Percentiles rank a stretch among this genome's conserved stretches.
phyloP scores from a whole-genome alignment of 192 early-diverging fungal species.

The Coemansia sp. region DNA sequence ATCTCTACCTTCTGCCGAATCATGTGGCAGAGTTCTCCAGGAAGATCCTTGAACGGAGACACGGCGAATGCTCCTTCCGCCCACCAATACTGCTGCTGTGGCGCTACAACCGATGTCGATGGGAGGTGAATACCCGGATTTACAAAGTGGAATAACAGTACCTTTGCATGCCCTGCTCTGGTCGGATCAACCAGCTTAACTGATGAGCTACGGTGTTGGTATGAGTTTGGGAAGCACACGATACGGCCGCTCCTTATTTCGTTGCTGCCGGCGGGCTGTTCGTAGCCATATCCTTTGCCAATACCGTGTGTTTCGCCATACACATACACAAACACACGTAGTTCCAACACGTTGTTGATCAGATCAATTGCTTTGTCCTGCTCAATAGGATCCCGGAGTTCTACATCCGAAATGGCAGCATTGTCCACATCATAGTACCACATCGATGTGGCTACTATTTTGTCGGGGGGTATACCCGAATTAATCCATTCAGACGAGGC shows the following conservation, averaged over 20 bases:
- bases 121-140: slow-evolving; percentile 56
- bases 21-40: neutral
- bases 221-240: too few relatives aligned
- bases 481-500: slow-evolving; percentile 60
- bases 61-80: neutral
- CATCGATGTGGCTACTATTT: slow-evolving; percentile 66
- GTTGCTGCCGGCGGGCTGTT: slow-evolving; percentile 45
- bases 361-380: slow-evolving; percentile 1
- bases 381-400: too few relatives aligned
- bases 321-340: neutral
- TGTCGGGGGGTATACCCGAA: slow-evolving; percentile 65
- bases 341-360: neutral
- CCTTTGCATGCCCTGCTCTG: slow-evolving; percentile 61
- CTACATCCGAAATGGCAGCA: too few relatives aligned
- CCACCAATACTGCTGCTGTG: too few relatives aligned
- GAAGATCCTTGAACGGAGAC: neutral
- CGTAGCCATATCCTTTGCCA: slow-evolving; percentile 2
- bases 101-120: too few relatives aligned
- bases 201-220: too few relatives aligned
- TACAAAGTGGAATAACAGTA: slow-evolving; percentile 66
- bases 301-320: slow-evolving; percentile 34
- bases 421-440: slow-evolving; percentile 68
- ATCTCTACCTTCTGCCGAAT: neutral
- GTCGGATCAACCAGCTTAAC: too few relatives aligned
- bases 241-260: slow-evolving; percentile 54